Percentiles rank a stretch among this genome's conserved stretches.
Evolutionary conservation across 177 flowering plant genomes (phyloP).

Genomic region (Vitis hybrid): DNA sequence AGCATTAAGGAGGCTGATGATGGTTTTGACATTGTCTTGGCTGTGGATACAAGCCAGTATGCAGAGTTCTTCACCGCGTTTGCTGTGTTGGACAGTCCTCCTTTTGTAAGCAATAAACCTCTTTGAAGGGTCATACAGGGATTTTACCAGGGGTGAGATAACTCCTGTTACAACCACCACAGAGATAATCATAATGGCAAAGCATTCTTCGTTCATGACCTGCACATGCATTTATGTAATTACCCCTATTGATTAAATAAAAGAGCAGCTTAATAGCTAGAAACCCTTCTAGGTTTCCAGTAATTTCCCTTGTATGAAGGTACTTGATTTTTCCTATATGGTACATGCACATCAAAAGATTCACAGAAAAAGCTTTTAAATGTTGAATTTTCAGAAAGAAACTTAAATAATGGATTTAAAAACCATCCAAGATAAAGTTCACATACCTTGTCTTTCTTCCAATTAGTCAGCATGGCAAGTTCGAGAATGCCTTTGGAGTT

Average conservation of each 20-base stretch:
- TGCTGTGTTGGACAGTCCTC: conserved; percentile 41
- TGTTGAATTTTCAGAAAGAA: background rate
- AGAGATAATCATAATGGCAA: conserved; percentile 35
- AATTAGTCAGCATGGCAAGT: conserved; percentile 19
- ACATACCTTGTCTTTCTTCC: conserved; percentile 20
- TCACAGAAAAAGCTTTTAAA: background rate
- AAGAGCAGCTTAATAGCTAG: background rate
- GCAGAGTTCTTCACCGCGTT: conserved; percentile 33
- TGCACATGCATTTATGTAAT: conserved; percentile 25
- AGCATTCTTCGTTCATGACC: conserved; percentile 38
- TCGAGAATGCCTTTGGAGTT: conserved; percentile 41
- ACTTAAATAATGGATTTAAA: background rate
- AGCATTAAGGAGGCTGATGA: conserved; percentile 29
- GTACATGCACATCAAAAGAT: background rate
- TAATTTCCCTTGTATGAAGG: background rate
- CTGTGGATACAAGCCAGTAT: conserved; percentile 48
- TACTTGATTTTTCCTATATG: background rate
- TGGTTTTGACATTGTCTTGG: conserved; percentile 37
- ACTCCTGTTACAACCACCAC: conserved; percentile 35
- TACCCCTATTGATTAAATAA: conserved; percentile 2
- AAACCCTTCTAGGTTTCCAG: background rate
- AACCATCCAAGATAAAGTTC: background rate
- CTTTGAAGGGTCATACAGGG: conserved; percentile 46
- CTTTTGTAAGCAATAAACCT: conserved; percentile 32
- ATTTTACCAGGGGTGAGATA: conserved; percentile 37